Base-by-base conservation (phyloP, 441 rosid genomes). In the Aquilaria agallochum region DNA sequence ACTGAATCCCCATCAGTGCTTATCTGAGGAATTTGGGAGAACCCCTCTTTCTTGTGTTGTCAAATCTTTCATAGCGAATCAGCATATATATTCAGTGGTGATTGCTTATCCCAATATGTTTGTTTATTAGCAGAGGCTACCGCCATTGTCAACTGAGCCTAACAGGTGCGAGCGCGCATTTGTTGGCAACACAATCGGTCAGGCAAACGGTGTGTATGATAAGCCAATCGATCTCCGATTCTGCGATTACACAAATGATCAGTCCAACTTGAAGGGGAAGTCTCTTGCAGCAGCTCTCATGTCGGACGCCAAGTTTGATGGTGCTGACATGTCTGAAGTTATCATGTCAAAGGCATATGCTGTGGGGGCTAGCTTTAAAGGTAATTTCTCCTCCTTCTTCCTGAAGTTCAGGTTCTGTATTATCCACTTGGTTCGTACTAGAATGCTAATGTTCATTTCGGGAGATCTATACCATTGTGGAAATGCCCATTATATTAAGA, bases 331-430 rank as follows among this genome's bases (percentile, higher is more conserved):
- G 96, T 31, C 97, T 7, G 97, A 92, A 75, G 96, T 87, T 9
- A 89, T 92, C n/a, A 92, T 92, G 96, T 92, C 97, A 13, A 92
- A 92, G 80, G 98, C 96, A 60, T 90, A 83, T 56, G 98, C 98
- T 48, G 98, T 80, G 9, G 95, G 88, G 76, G 96, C 98, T 65
- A 92, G 98, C 82, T 90, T 92, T 76, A 84, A 83, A 59, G 96
- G 97, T 89, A 78, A 83, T 58, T 34, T 60, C 31, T 54, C 30
- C 51, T 56, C 15, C 13, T 36, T 33, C 42, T 53, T 57, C 32
- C 3, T 8, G 14, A 13, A 50, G 20, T 50, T 15, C 33, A 32
- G 27, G 27, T 20, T 20, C 27, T 20, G 27, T 20, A 20, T 52
- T 40, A 52, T 42, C 56, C 32, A 30, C 20, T 2, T 11, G 51